phyloP scores from a whole-genome alignment of 139 green algal species.

The Chlorella sp. region DNA sequence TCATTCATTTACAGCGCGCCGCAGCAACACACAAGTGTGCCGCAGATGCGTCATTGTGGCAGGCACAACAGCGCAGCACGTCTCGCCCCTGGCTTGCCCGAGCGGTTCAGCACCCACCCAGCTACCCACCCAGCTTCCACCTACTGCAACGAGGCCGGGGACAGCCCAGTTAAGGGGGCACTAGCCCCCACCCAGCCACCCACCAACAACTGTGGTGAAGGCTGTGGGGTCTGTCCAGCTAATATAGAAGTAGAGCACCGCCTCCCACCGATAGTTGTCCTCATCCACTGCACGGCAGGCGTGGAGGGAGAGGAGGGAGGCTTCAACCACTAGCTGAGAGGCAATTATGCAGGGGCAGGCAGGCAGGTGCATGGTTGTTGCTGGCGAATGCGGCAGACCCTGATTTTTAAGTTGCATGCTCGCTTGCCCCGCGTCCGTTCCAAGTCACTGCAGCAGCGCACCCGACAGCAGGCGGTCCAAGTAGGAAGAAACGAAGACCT shows the following conservation, averaged over 20 bases:
- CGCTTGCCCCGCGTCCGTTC: background rate
- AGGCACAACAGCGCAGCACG: background rate
- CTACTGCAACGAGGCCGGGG: too few relatives aligned
- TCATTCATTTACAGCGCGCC: too few relatives aligned
- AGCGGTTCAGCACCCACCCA: background rate
- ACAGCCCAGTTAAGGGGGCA: too few relatives aligned
- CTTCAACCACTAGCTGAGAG: too few relatives aligned
- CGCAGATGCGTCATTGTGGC: too few relatives aligned
- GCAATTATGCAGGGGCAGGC: too few relatives aligned
- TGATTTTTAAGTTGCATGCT: too few relatives aligned
- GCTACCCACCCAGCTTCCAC: too few relatives aligned
- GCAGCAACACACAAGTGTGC: too few relatives aligned
- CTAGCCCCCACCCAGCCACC: too few relatives aligned
- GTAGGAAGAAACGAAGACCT: slow-evolving; percentile 14
- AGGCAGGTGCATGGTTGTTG: background rate
- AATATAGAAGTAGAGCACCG: slow-evolving; percentile 18
- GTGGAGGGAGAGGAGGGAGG: background rate
- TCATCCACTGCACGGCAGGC: background rate
- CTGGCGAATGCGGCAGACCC: background rate
- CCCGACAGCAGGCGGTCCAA: slow-evolving; percentile 26
- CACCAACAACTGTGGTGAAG: background rate
- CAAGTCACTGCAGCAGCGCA: background rate
- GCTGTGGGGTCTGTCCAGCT: background rate
- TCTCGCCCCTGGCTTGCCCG: background rate
- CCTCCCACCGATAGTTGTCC: slow-evolving; percentile 19